Evolutionary conservation across 2,329 filamentous ascomycete species (phyloP), one percentile per base, ranked within the genome.

Genomic region (Zymoseptoria tritici): DNA sequence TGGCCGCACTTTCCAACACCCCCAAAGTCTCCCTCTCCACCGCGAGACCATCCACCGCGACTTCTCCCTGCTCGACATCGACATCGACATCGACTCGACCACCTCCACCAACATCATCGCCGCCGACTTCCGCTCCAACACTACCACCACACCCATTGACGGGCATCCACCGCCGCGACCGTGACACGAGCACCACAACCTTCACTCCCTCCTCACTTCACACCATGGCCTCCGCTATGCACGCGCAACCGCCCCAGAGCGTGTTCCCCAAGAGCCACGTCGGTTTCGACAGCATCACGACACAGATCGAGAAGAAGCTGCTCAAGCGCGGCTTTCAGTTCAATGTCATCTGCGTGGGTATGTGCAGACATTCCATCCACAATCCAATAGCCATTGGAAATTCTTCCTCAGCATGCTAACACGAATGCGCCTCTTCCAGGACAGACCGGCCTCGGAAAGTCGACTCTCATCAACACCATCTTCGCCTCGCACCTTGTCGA

Each of bases 311-410:
- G 87, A 89, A 90, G 82, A 99, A 99, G 88, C 88, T 97, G 76
- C 79, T 99, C 81, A 99, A 99, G 85, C 91, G 94, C 80, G 94
- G 94, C 72, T 99, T 99, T 80, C 94, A 99, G 80, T 99, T 99
- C 86, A 99, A 99, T 78, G 89, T 97, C 75, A 97, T 97, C 79
- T 97, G 92, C 77, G 94, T 97, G 77, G 94, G 94, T 97, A 83
- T 77, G 93, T 87, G 64, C 57, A 29, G 3, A 16, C 16, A 53
- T 20, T 22, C 19, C 50, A 11, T 11, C 9, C 11, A 9, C 20
- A n/a, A 9, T 9, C 1, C 50, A 52, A 21, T 22, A 29, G 50
- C 20, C 50, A 52, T 52, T 21, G 50, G 19, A 20, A 52, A 52
- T 52, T 16, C 11, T 4, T 11, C 11, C 16, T 4, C 4, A 13